phyloP scores from a whole-genome alignment of 805 yeast genomes.

The Schwanniomyces polymorphus region DNA sequence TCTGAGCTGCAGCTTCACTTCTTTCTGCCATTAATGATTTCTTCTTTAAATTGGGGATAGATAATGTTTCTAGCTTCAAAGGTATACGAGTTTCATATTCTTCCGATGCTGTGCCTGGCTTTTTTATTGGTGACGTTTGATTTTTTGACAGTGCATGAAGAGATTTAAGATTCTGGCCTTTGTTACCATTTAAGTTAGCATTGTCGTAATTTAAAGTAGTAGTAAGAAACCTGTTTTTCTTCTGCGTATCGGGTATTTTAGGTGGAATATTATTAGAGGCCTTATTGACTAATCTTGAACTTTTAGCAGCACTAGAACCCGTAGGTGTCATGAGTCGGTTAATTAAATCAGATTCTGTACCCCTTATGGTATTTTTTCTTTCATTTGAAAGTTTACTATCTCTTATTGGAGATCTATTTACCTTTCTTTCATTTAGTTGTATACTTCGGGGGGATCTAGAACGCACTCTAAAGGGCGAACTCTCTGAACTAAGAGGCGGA shows the following conservation, averaged over 20 bases:
- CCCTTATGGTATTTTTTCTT: not conserved
- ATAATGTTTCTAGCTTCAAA: constrained; percentile 13
- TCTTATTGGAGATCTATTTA: not conserved
- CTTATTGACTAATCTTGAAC: constrained; percentile 4
- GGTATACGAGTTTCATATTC: constrained; percentile 9
- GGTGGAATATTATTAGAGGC: not conserved
- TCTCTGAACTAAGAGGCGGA: not conserved
- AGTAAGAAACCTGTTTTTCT: constrained; percentile 34
- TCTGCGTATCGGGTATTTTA: constrained; percentile 5
- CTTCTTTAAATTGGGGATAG: constrained; percentile 23
- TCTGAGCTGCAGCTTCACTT: constrained; percentile 24
- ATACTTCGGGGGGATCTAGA: not conserved
- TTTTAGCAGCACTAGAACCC: constrained; percentile 28
- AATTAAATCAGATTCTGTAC: constrained; percentile 10
- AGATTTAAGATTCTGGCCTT: constrained; percentile 10
- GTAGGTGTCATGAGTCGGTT: constrained; percentile 30
- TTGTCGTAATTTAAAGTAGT: constrained; percentile 35
- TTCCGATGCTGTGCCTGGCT: constrained; percentile 2
- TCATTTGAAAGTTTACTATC: not conserved
- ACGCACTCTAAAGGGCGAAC: not conserved
- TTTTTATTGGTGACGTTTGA: constrained; percentile 14
- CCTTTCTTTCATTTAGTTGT: not conserved
- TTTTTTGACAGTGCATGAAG: constrained; percentile 8
- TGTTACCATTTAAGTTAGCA: constrained; percentile 18
- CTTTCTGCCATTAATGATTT: constrained; percentile 28